These are phyloP conservation scores for Platanthera zijinensis DNA, from an alignment of 106 monocot species.

Conservation along the genomic window DNA sequence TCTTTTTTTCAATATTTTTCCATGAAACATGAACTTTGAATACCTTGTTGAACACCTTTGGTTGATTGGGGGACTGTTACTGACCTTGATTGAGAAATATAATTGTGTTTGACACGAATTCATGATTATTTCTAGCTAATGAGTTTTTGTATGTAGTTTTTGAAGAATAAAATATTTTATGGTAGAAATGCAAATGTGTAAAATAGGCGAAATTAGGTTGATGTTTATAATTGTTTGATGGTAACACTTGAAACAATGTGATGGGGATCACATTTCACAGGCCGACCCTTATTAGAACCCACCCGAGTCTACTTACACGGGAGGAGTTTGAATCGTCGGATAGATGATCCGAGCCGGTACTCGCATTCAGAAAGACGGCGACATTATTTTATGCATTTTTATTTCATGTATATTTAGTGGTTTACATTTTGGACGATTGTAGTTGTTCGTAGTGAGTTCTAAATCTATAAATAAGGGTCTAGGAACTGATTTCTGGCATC, in stretches of 20 bases:
- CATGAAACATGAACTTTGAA: background rate
- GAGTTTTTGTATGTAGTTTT: background rate
- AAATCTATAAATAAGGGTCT: too few species aligned
- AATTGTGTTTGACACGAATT: background rate
- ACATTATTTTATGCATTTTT: too few species aligned
- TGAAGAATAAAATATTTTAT: background rate
- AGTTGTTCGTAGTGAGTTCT: too few species aligned
- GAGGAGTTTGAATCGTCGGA: too few species aligned
- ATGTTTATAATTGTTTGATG: background rate
- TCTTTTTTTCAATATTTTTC: background rate
- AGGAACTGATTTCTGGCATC: too few species aligned
- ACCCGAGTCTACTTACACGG: too few species aligned
- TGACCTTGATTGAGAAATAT: background rate
- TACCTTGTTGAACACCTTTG: background rate
- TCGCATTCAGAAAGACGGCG: too few species aligned
- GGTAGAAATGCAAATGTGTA: background rate
- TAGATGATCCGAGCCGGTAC: too few species aligned
- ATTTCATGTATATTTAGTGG: too few species aligned
- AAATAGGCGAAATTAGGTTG: background rate
- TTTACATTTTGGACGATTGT: too few species aligned
- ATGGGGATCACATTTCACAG: too few species aligned
- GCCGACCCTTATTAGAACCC: too few species aligned
- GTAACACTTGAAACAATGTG: background rate
- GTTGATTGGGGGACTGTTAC: background rate
- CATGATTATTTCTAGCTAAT: background rate